Evolutionary conservation across 176 grass and related monocot species (phyloP).

Genomic region (Carex scoparia): DNA sequence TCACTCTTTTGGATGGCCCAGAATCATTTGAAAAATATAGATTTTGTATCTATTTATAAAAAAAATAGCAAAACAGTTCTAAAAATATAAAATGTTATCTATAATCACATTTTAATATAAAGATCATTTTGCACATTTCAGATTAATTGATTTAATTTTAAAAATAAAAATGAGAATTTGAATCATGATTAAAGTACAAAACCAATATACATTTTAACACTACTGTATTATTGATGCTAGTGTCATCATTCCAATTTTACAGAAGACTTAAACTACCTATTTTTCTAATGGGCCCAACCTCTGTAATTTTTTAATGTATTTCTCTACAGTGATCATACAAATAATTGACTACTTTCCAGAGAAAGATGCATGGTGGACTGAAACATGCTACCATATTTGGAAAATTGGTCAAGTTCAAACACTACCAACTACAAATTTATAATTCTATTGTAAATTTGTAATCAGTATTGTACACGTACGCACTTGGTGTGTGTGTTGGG

Average conservation of each 20-base stretch:
- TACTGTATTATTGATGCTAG: not conserved
- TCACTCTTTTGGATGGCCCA: too few relatives aligned
- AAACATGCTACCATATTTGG: constrained; percentile 2
- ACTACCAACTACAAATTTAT: not conserved
- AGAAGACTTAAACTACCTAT: not conserved
- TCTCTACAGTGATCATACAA: not conserved
- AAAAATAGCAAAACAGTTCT: too few relatives aligned
- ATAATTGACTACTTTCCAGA: not conserved
- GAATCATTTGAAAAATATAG: too few relatives aligned
- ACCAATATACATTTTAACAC: not conserved
- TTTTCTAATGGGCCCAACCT: not conserved
- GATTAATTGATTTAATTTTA: too few relatives aligned
- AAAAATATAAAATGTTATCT: too few relatives aligned
- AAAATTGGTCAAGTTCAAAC: constrained; percentile 23
- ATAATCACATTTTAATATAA: too few relatives aligned
- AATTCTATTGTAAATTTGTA: not conserved
- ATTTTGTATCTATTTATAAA: too few relatives aligned
- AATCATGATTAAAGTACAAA: too few relatives aligned
- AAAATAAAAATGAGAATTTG: too few relatives aligned
- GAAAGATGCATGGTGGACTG: constrained; percentile 3
- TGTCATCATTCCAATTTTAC: not conserved
- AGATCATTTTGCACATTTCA: too few relatives aligned
- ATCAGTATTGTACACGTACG: not conserved
- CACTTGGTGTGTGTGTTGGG: too few relatives aligned
- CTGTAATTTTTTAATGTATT: not conserved